phyloP scores from a whole-genome alignment of 768 basidiomycete genomes.

The Russula vinacea region DNA sequence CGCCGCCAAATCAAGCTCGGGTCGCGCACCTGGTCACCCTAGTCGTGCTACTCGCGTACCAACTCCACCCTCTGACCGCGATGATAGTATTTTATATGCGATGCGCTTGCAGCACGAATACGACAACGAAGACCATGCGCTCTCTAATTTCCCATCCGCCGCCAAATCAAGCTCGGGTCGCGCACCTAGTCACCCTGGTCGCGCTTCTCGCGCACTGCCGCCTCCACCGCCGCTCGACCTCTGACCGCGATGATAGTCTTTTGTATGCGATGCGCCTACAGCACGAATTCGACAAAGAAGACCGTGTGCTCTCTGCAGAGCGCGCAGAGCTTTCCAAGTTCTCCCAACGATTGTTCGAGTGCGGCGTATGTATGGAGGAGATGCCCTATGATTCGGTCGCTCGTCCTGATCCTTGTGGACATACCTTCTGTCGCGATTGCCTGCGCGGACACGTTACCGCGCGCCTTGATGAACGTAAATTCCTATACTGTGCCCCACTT shows the following conservation, averaged over 20 bases:
- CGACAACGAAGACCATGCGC: slow-evolving; percentile 42
- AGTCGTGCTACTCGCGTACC: no score
- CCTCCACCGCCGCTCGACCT: background rate
- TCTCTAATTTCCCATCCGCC: slow-evolving; percentile 31
- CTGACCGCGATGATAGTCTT: slow-evolving; percentile 29
- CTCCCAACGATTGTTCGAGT: slow-evolving; percentile 44
- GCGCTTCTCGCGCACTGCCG: no score
- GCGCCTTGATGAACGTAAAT: slow-evolving; percentile 52
- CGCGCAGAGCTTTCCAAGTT: slow-evolving; percentile 33
- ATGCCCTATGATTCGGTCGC: slow-evolving; percentile 44
- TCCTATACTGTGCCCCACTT: slow-evolving; percentile 60
- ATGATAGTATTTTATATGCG: slow-evolving; percentile 29
- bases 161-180: background rate
- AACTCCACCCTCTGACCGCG: slow-evolving; percentile 22
- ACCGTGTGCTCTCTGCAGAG: slow-evolving; percentile 40
- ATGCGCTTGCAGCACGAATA: slow-evolving; percentile 38
- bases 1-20: background rate
- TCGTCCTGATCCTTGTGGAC: slow-evolving; percentile 45
- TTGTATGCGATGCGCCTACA: slow-evolving; percentile 38
- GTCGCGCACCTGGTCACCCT: background rate
- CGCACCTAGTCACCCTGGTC: background rate
- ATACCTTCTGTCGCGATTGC: slow-evolving; percentile 56
- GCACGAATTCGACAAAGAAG: slow-evolving; percentile 43
- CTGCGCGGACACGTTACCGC: slow-evolving; percentile 42
- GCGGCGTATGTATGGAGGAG: slow-evolving; percentile 55